Conservation (phyloP, 257 asterid species). For the Fraxinus pennsylvanica region DNA sequence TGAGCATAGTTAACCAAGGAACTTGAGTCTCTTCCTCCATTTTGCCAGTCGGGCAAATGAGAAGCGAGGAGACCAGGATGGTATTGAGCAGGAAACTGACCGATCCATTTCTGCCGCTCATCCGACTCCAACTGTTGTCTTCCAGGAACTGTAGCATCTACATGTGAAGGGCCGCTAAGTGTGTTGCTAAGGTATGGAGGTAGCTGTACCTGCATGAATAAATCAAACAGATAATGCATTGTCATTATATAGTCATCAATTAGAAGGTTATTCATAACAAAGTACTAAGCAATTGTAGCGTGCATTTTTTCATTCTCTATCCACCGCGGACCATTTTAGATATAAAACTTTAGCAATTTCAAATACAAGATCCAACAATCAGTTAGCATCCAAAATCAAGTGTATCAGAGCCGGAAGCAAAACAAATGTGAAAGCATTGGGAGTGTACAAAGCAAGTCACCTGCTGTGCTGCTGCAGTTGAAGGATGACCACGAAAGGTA, state of each 20-base stretch:
- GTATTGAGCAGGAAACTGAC: conserved; percentile 38
- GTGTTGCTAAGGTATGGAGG: conserved; percentile 43
- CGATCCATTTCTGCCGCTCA: conserved; percentile 36
- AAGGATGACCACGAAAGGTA: conserved; percentile 35
- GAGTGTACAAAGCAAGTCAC: conserved; percentile 32
- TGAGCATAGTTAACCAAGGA: conserved; percentile 47
- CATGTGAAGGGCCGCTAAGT: conserved; percentile 15
- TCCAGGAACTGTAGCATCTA: conserved; percentile 26
- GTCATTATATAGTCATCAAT: background rate
- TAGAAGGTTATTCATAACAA: background rate
- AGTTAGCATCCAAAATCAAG: background rate
- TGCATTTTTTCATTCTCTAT: background rate
- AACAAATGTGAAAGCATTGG: background rate
- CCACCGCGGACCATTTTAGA: background rate
- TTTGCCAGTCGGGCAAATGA: conserved; percentile 39
- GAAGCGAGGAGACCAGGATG: conserved; percentile 30
- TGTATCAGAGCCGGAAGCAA: background rate
- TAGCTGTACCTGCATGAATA: conserved; percentile 43
- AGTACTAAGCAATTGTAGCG: background rate
- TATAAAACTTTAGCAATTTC: too few relatives aligned
- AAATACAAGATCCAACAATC: background rate
- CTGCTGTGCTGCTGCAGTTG: conserved; percentile 55
- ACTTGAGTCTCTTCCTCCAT: conserved; percentile 35
- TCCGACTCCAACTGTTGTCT: conserved; percentile 32
- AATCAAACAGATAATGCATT: conserved; percentile 20